Conservation (phyloP, 192 early-diverging fungal species). For the Gigaspora rosea region DNA sequence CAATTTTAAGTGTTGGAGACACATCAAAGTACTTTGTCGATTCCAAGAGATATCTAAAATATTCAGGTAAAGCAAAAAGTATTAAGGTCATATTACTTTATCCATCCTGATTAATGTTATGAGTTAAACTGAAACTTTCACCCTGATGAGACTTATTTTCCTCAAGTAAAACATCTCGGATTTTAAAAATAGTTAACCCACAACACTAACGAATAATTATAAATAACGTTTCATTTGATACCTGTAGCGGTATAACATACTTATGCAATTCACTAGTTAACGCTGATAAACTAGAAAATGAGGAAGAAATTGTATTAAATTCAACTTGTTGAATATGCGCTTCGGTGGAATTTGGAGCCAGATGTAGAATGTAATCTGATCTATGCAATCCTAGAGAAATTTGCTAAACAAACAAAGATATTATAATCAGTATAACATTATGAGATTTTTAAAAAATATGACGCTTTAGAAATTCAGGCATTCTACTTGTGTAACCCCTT, state of each 20-base stretch:
- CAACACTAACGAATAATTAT: too few species aligned
- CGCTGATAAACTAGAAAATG: constrained; percentile 84
- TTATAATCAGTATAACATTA: background rate
- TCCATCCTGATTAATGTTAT: too few species aligned
- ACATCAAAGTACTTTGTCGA: constrained; percentile 47
- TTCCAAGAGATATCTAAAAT: constrained; percentile 51
- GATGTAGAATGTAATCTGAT: constrained; percentile 90
- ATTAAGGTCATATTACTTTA: background rate
- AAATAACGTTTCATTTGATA: background rate
- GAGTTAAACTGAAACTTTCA: background rate
- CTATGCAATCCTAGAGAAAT: constrained; percentile 85
- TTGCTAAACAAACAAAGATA: constrained; percentile 38
- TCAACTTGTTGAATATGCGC: constrained; percentile 87
- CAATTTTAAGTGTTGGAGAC: constrained; percentile 35
- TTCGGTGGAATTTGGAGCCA: constrained; percentile 49
- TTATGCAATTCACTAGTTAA: constrained; percentile 76
- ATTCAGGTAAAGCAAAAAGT: background rate
- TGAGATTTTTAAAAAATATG: background rate
- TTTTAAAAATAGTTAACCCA: background rate
- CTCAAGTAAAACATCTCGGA: background rate
- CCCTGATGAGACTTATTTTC: background rate
- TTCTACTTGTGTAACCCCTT: constrained; percentile 62
- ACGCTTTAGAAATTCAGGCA: background rate
- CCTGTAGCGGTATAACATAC: constrained; percentile 42
- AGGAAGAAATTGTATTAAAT: constrained; percentile 92